A percentile compares a stretch with the other conserved stretches of the same genome.
These are phyloP conservation scores for Hypoxylon sp. DNA, from an alignment of 2,329 filamentous ascomycete species.

Conservation along the genomic window DNA sequence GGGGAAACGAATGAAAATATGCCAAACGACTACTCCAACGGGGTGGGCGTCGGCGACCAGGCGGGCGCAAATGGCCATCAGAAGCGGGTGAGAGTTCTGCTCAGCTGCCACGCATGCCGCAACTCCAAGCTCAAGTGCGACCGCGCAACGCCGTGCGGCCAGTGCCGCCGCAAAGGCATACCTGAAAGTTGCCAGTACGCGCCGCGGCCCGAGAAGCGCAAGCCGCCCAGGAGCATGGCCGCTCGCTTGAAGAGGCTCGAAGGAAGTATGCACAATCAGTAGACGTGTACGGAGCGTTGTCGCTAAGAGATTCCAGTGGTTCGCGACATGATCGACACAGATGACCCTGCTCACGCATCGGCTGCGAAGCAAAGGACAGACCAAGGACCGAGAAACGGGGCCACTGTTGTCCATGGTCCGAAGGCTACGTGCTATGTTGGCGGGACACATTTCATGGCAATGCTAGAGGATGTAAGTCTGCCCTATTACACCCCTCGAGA, in stretches of 20 bases:
- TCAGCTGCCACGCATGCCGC: constrained; percentile 62
- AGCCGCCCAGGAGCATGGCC: constrained; percentile 59
- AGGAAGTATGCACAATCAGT: constrained; percentile 45
- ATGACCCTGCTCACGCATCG: constrained; percentile 32
- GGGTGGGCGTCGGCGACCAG: background rate
- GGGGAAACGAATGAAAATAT: constrained; percentile 2
- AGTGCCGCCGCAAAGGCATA: constrained; percentile 60
- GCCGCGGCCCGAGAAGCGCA: constrained; percentile 52
- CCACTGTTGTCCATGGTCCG: constrained; percentile 55
- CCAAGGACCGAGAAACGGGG: constrained; percentile 33
- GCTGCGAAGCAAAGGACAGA: background rate
- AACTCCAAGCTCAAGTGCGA: constrained; percentile 65
- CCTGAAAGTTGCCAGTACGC: constrained; percentile 58
- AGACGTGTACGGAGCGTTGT: background rate
- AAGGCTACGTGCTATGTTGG: constrained; percentile 62
- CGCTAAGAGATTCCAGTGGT: constrained; percentile 50
- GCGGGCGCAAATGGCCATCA: constrained; percentile 12
- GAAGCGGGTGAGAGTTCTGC: constrained; percentile 59
- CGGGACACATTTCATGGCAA: constrained; percentile 67
- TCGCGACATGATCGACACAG: constrained; percentile 60
- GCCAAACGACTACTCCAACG: constrained; percentile 2
- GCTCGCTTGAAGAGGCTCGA: constrained; percentile 63
- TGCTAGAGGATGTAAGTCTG: constrained; percentile 63
- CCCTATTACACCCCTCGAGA: background rate
- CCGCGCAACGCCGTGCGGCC: constrained; percentile 58